Conservation (phyloP, 768 basidiomycete species). For the Tulasnella sp. region DNA sequence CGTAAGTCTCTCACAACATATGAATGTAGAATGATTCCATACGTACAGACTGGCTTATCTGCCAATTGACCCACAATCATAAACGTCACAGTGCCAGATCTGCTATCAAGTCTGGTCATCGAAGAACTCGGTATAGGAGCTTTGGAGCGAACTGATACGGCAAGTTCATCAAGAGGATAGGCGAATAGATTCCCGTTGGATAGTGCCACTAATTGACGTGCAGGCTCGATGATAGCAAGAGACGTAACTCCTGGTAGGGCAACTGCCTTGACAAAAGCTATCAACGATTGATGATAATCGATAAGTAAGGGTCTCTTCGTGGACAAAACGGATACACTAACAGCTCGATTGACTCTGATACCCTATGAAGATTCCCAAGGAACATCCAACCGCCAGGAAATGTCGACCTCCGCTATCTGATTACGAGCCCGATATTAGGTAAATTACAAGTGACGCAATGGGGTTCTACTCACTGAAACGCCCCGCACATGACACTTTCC, state of each 20-base stretch:
- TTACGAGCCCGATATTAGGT: neutral
- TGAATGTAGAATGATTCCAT: neutral
- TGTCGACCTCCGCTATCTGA: slow-evolving; percentile 39
- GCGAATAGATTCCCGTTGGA: slow-evolving; percentile 43
- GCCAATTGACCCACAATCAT: slow-evolving; percentile 43
- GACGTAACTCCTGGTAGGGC: slow-evolving; percentile 35
- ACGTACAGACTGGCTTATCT: slow-evolving; percentile 44
- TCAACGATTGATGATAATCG: slow-evolving; percentile 8
- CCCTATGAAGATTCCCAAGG: slow-evolving; percentile 57
- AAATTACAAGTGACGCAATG: neutral
- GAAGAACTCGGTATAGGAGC: slow-evolving; percentile 41
- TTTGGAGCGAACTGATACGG: slow-evolving; percentile 41
- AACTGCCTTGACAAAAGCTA: slow-evolving; percentile 52
- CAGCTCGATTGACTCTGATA: slow-evolving; percentile 38
- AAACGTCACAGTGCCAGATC: slow-evolving; percentile 46
- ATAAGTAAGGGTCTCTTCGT: neutral
- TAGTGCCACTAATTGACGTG: slow-evolving; percentile 58
- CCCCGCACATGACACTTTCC: slow-evolving; percentile 45
- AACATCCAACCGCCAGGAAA: slow-evolving; percentile 52
- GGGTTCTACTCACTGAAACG: slow-evolving; percentile 42
- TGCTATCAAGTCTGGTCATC: slow-evolving; percentile 45
- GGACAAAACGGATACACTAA: slow-evolving; percentile 24
- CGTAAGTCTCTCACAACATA: neutral
- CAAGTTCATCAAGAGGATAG: slow-evolving; percentile 61
- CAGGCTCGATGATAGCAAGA: slow-evolving; percentile 44